These are phyloP conservation scores for Sclerospora graminicola DNA, from an alignment of 352 stramenopile genomes.

Conservation along the genomic window DNA sequence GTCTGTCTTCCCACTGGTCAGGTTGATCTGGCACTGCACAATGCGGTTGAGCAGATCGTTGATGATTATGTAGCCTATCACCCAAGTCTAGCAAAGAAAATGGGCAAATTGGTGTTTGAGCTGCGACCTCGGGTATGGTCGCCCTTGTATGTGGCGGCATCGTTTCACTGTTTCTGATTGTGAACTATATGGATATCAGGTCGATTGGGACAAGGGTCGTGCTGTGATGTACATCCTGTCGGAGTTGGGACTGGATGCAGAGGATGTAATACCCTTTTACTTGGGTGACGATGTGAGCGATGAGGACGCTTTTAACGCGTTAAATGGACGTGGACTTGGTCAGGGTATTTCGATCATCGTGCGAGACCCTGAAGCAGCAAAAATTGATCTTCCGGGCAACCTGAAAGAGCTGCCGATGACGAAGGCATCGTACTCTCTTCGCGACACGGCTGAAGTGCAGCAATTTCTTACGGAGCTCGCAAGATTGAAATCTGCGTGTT, in stretches of 20 bases:
- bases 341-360: conserved; percentile 56
- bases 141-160: background rate
- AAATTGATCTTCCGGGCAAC: conserved; percentile 23
- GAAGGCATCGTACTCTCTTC: conserved; percentile 45
- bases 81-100: conserved; percentile 44
- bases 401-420: conserved; percentile 35
- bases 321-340: conserved; percentile 35
- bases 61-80: conserved; percentile 51
- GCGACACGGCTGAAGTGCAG: conserved; percentile 46
- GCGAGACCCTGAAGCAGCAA: conserved; percentile 30
- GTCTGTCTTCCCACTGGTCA: conserved; percentile 8
- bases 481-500: conserved; percentile 30
- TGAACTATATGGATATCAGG: conserved; percentile 8
- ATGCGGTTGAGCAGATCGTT: conserved; percentile 83
- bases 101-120: conserved; percentile 76
- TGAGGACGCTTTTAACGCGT: conserved; percentile 50
- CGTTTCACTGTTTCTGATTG: background rate
- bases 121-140: conserved; percentile 35
- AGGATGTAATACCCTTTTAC: conserved; percentile 74
- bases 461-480: conserved; percentile 40
- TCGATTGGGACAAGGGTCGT: conserved; percentile 78
- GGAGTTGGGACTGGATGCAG: conserved; percentile 47
- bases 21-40: conserved; percentile 31
- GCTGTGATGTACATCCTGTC: conserved; percentile 65
- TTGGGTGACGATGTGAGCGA: conserved; percentile 76